Evolutionary conservation across 1,284 basidiomycete genomes (phyloP).

Genomic region (Ustilago sp.): DNA sequence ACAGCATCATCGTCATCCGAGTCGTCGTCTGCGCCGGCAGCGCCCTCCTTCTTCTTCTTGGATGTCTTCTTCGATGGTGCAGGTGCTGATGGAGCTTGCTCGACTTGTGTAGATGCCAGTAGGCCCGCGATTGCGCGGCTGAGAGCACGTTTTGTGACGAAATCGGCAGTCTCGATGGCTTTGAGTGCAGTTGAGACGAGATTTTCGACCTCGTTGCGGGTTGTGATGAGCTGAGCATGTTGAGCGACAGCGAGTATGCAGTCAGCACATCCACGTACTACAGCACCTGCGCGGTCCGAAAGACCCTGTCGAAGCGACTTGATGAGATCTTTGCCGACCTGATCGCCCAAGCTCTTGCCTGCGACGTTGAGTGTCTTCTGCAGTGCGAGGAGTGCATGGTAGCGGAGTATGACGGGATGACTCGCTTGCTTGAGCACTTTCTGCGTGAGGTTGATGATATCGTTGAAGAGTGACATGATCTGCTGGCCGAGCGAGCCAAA

Average conservation of each 20-base stretch:
- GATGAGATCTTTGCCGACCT: slow-evolving; percentile 81
- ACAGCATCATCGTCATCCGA: slow-evolving; percentile 72
- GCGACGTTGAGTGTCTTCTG: slow-evolving; percentile 81
- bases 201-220: slow-evolving; percentile 79
- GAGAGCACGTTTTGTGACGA: slow-evolving; percentile 82
- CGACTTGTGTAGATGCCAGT: slow-evolving; percentile 84
- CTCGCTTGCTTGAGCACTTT: slow-evolving; percentile 45
- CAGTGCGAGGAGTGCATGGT: slow-evolving; percentile 82
- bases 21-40: slow-evolving; percentile 61
- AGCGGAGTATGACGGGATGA: slow-evolving; percentile 78
- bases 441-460: slow-evolving; percentile 73
- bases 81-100: slow-evolving; percentile 72
- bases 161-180: slow-evolving; percentile 81
- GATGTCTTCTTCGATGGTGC: slow-evolving; percentile 70
- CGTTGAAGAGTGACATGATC: slow-evolving; percentile 94
- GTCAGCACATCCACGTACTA: slow-evolving; percentile 86
- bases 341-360: slow-evolving; percentile 84
- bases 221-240: slow-evolving; percentile 66
- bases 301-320: slow-evolving; percentile 84
- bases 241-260: slow-evolving; percentile 68
- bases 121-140: slow-evolving; percentile 84
- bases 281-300: slow-evolving; percentile 83
- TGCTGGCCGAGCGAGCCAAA: slow-evolving; percentile 83
- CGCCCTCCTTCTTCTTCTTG: slow-evolving; percentile 73
- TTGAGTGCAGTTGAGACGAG: slow-evolving; percentile 79